Evolutionary conservation across 2,329 filamentous ascomycete species (phyloP).

Genomic region (Ophiosphaerella herpotricha): DNA sequence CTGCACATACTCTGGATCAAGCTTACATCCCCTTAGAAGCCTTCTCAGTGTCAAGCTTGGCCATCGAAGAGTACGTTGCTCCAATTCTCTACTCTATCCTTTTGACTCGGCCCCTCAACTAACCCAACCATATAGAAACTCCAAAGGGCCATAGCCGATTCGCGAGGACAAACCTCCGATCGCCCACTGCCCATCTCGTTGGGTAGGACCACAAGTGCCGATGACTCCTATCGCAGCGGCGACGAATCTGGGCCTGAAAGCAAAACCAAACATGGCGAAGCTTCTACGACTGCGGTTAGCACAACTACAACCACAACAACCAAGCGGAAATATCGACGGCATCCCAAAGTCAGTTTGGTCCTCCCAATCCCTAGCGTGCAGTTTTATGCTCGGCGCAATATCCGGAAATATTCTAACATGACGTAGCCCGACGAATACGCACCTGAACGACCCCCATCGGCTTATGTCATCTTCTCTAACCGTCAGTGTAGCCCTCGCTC

Average conservation of each 20-base stretch:
- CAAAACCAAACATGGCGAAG: slow-evolving; percentile 50
- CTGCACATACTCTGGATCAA: not conserved
- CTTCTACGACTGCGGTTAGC: slow-evolving; percentile 42
- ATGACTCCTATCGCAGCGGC: slow-evolving; percentile 60
- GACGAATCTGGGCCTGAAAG: slow-evolving; percentile 56
- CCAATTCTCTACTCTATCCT: not conserved
- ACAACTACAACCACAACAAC: slow-evolving; percentile 31
- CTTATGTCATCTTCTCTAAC: slow-evolving; percentile 85
- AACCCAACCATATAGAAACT: slow-evolving; percentile 63
- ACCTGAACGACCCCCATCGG: slow-evolving; percentile 78
- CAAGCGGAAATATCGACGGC: slow-evolving; percentile 77
- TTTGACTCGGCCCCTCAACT: not conserved
- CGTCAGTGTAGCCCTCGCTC: slow-evolving; percentile 57
- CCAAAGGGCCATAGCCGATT: slow-evolving; percentile 80
- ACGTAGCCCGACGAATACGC: slow-evolving; percentile 74
- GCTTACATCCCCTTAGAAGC: slow-evolving; percentile 58
- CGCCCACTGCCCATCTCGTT: slow-evolving; percentile 44
- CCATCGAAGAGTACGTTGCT: slow-evolving; percentile 72
- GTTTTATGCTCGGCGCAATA: not conserved
- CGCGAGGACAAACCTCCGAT: slow-evolving; percentile 58
- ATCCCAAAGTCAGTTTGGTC: slow-evolving; percentile 67
- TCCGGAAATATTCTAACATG: slow-evolving; percentile 15
- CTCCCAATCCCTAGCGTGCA: not conserved
- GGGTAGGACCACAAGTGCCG: slow-evolving; percentile 56
- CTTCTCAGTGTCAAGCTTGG: slow-evolving; percentile 77